Base-by-base conservation (phyloP, 2,329 filamentous ascomycete genomes). In the Lecanicillium sp. region DNA sequence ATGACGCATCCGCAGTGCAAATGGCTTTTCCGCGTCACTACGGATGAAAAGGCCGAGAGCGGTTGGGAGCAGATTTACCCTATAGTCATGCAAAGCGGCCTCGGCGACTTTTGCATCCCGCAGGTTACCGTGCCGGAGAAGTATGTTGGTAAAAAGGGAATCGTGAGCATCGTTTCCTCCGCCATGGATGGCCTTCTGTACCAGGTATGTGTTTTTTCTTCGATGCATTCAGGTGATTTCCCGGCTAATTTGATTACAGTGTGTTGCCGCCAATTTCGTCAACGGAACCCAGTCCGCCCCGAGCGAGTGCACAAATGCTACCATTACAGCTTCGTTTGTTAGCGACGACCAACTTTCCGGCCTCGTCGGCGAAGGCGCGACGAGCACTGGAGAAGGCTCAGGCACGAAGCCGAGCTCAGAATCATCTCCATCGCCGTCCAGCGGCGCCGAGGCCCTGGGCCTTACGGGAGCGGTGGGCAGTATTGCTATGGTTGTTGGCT, bases 11-110 rank as follows among this genome's bases (percentile, higher is more conserved):
- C 71, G 4, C 63, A 74, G 52, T 60, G 63, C 46, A 72, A 62
- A 39, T 79, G 68, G 69, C 63, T 80, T 13, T 72, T 76, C 61
- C 74, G 77, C 44, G 71, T 67, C 45, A 79, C 74, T 11, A 60
- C 69, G 15, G 74, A 76, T 48, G 49, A 60, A 34, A 61, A 61
- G 10, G 69, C 64, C 31, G 50, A 53, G 32, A 58, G 60, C 15
- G 69, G 69, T 51, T 80, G 76, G 76, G 68, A 70, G 18, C 60
- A 76, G 51, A 51, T 77, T 36, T 72, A 67, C 49, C 70, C 69
- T 20, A 68, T 75, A 38, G 59, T 77, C 25, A 53, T 62, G 49
- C 75, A 81, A 57, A 71, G 56, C 39, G 74, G 74, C 13, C 57
- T 71, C 3, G 75, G 76, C 39, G 54, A 59, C 36, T 76, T 72